These are phyloP conservation scores for Zymoseptoria crescenta DNA, from an alignment of 2,329 filamentous ascomycete species.

Conservation along the genomic window DNA sequence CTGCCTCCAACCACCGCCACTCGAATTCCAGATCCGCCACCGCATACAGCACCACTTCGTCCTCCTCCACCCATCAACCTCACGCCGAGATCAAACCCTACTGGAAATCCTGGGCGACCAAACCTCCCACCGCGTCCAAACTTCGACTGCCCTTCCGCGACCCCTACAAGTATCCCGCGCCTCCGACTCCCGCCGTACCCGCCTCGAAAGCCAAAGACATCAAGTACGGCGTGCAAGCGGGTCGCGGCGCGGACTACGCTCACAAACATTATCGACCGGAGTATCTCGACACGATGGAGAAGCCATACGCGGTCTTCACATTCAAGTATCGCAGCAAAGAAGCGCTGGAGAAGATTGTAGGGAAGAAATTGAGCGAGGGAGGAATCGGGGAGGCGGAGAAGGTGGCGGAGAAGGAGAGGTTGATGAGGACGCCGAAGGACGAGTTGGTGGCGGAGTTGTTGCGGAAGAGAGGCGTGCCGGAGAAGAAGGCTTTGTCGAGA, in stretches of 20 bases:
- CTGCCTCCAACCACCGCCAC: neutral
- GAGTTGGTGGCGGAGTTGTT: constrained; percentile 25
- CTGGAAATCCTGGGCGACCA: constrained; percentile 24
- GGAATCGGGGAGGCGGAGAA: constrained; percentile 15
- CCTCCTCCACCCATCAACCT: neutral
- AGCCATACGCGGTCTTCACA: constrained; percentile 41
- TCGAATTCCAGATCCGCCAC: constrained; percentile 3
- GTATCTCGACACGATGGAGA: constrained; percentile 35
- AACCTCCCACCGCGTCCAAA: neutral
- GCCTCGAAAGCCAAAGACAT: constrained; percentile 10
- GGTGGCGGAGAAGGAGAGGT: constrained; percentile 15
- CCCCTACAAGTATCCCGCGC: constrained; percentile 26
- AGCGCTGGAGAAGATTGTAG: constrained; percentile 28
- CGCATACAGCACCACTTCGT: neutral
- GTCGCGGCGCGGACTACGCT: constrained; percentile 32
- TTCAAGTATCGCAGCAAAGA: constrained; percentile 39
- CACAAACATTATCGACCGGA: constrained; percentile 32
- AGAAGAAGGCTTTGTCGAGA: neutral
- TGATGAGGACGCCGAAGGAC: constrained; percentile 26
- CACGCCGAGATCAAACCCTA: constrained; percentile 26
- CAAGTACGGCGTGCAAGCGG: constrained; percentile 23
- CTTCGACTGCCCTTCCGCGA: constrained; percentile 14
- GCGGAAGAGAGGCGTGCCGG: constrained; percentile 5
- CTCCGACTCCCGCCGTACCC: constrained; percentile 22
- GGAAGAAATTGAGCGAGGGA: constrained; percentile 23